A percentile compares a stretch with the other conserved stretches of the same genome.
phyloP scores from a whole-genome alignment of 306 rosid genomes.

The Senna siamea region DNA sequence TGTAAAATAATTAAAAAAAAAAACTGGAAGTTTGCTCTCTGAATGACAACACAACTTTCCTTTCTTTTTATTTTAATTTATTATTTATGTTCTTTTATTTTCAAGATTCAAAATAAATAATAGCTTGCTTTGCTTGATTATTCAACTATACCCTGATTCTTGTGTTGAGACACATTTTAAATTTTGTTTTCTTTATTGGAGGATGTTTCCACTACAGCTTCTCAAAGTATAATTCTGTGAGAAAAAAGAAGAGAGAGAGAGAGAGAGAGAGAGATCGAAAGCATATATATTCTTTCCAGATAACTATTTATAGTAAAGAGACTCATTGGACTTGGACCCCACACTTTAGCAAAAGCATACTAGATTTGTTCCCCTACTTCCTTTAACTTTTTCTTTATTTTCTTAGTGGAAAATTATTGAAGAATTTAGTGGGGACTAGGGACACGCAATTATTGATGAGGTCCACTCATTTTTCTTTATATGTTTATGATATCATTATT shows the following conservation, averaged over 20 bases:
- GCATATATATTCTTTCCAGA: constrained; percentile 25
- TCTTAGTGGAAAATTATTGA: constrained; percentile 36
- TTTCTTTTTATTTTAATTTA: neutral
- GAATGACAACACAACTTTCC: neutral
- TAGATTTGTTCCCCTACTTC: constrained; percentile 21
- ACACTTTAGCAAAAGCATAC: constrained; percentile 35
- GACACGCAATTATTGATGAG: neutral
- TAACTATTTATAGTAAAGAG: constrained; percentile 16
- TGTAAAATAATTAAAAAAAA: no score
- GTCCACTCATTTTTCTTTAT: neutral
- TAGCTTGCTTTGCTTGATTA: no score
- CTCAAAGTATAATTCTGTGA: neutral
- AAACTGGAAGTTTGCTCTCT: neutral
- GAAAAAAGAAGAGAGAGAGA: neutral
- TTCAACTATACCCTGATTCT: no score
- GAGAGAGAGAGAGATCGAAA: constrained; percentile 7
- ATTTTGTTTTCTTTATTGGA: neutral
- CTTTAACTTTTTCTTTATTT: neutral
- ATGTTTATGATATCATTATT: neutral
- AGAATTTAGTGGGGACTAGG: constrained; percentile 14
- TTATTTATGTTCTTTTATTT: neutral
- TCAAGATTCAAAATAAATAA: neutral
- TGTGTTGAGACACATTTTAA: neutral
- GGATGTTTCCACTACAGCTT: constrained; percentile 45
- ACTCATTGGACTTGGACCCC: constrained; percentile 42